Evolutionary conservation across 306 rosid species (phyloP), one percentile per base, ranked within the genome.

Genomic region (Cucurbita argyrosperma): DNA sequence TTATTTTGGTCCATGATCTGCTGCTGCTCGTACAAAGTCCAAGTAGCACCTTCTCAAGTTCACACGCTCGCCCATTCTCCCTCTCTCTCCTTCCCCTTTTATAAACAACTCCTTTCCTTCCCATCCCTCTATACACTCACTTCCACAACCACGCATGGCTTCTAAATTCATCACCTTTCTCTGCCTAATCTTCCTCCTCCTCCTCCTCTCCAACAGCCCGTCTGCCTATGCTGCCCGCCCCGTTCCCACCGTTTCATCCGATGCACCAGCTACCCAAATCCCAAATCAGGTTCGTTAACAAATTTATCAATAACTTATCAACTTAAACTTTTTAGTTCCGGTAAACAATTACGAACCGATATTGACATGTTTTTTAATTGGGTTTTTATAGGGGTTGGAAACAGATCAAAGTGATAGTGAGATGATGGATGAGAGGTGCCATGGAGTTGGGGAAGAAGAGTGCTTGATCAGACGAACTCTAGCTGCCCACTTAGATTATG

Each of bases 391-490:
- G 74, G 74, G 1, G 0, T 46, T 50, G 30, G 58, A 69, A 11
- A 10, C 14, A 49, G 9, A 69, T 1, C 8, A 12, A 21, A 15
- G 5, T 18, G 71, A 64, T 18, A 10, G 59, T 61, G 79, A 52
- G 8, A 65, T 35, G 19, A 66, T 13, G 40, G 82, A 75, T 23
- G 78, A 74, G 40, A 76, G 5, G 10, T 87, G 92, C 79, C 67
- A 78, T 50, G 85, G 86, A 51, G 56, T 61, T 26, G 59, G 56
- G 5, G 81, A 76, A n/a, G 86, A 85, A 1, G 89, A 85, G 49
- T 87, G 92, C 74, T 82, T 87, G 80, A 80, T 65, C 71, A 85
- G 86, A 60, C 79, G 85, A n/a, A 83, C 87, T 8, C 83, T 87
- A 1, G 45, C 58, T 0, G 89, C 92, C 47, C 87, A 87, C 55